phyloP scores from a whole-genome alignment of 208 protist genomes.

The Trypanosoma cruzi region DNA sequence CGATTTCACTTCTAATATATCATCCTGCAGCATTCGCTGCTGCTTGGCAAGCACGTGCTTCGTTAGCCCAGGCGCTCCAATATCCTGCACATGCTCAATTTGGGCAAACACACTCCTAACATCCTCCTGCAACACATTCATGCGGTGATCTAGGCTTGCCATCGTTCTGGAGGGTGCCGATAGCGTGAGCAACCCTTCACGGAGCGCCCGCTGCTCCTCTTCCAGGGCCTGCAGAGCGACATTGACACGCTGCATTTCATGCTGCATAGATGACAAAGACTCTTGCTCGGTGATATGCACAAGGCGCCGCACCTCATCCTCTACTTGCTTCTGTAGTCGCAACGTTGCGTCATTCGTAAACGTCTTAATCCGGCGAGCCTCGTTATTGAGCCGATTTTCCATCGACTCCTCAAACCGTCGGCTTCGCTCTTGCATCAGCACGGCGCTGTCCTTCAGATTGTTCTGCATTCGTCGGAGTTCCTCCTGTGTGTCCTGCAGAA shows the following conservation, averaged over 20 bases:
- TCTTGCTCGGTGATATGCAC: constrained; percentile 8
- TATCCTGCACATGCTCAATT: neutral
- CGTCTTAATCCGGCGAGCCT: neutral
- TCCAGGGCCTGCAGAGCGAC: neutral
- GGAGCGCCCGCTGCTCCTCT: constrained; percentile 2
- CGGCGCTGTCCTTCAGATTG: neutral
- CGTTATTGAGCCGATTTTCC: neutral
- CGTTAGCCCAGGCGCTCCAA: neutral
- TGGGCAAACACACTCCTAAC: constrained; percentile 6
- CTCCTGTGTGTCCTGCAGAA: neutral
- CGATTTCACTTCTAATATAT: neutral
- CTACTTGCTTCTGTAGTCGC: constrained; percentile 7
- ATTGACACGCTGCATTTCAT: constrained; percentile 22
- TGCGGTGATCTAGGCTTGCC: constrained; percentile 14
- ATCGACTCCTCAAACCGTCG: neutral
- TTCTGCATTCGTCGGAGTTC: constrained; percentile 4
- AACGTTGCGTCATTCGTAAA: constrained; percentile 4
- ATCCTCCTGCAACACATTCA: constrained; percentile 16
- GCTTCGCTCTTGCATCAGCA: neutral
- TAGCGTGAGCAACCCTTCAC: neutral
- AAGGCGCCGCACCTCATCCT: constrained; percentile 15
- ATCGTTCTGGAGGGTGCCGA: constrained; percentile 10
- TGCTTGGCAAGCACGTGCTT: constrained; percentile 1
- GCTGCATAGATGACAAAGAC: constrained; percentile 20
- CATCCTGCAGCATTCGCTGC: constrained; percentile 3